Percentiles rank a stretch among this genome's conserved stretches.
Conservation (phyloP, 495 filamentous ascomycete genomes). For the Neurospora sp. region DNA sequence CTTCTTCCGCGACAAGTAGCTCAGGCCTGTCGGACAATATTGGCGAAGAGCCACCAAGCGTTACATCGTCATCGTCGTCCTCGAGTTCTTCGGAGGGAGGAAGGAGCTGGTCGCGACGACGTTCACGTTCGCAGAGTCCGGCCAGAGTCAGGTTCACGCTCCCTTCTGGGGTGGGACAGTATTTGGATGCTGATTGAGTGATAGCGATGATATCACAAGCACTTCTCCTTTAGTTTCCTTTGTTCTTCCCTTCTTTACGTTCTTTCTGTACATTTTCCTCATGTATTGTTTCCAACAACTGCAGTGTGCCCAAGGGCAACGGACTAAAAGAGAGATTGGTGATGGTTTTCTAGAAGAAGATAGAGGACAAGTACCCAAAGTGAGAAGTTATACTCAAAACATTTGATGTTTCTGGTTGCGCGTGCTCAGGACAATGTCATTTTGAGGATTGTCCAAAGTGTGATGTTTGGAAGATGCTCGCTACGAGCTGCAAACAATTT, state of each 20-base stretch:
- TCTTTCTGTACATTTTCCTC: background rate
- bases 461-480: background rate
- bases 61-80: background rate
- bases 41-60: background rate
- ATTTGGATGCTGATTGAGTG: background rate
- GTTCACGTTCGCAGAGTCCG: background rate
- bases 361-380: background rate
- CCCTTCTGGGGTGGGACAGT: background rate
- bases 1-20: background rate
- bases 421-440: background rate
- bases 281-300: background rate
- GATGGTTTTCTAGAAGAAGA: background rate
- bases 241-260: background rate
- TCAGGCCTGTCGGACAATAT: background rate
- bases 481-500: background rate
- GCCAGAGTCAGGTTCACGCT: background rate
- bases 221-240: background rate
- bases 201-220: background rate
- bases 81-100: background rate
- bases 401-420: background rate
- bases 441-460: background rate
- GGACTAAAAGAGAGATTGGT: background rate
- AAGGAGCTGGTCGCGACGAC: background rate
- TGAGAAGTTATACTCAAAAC: background rate
- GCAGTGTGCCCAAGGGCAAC: background rate